Conservation (phyloP, 805 yeast species). For the Wickerhamiella occidentalis region DNA sequence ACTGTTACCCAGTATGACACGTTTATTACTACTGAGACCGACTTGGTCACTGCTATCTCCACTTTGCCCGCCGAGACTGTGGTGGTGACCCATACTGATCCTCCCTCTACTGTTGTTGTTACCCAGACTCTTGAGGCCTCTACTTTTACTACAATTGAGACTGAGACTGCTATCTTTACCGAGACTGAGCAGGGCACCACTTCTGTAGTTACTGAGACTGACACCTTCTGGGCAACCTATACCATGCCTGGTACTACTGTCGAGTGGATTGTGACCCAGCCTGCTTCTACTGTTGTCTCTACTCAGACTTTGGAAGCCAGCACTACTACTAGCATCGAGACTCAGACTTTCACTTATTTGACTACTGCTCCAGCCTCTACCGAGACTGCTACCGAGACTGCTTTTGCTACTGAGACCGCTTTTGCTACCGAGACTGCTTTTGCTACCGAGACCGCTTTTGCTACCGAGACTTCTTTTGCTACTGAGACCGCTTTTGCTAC, state of each 20-base stretch:
- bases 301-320: conserved; percentile 1
- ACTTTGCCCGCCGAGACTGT: conserved; percentile 9
- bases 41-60: neutral
- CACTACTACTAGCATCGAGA: neutral
- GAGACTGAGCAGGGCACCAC: conserved; percentile 5
- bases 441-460: neutral
- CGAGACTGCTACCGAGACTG: neutral
- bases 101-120: neutral
- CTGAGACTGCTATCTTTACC: neutral
- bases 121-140: conserved; percentile 5
- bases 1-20: neutral
- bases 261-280: neutral
- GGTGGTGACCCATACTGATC: neutral
- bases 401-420: neutral
- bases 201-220: conserved; percentile 1
- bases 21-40: conserved; percentile 5
- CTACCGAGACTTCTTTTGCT: neutral
- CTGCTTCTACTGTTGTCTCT: conserved; percentile 5
- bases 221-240: neutral
- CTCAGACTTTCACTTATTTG: conserved; percentile 1
- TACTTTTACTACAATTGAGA: conserved; percentile 6
- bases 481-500: neutral
- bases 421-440: neutral
- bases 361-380: conserved; percentile 4
- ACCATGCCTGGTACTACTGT: conserved; percentile 7